A percentile compares a stretch with the other conserved stretches of the same genome.
phyloP scores from a whole-genome alignment of 148 eudicot species.

The Camellia japonica region DNA sequence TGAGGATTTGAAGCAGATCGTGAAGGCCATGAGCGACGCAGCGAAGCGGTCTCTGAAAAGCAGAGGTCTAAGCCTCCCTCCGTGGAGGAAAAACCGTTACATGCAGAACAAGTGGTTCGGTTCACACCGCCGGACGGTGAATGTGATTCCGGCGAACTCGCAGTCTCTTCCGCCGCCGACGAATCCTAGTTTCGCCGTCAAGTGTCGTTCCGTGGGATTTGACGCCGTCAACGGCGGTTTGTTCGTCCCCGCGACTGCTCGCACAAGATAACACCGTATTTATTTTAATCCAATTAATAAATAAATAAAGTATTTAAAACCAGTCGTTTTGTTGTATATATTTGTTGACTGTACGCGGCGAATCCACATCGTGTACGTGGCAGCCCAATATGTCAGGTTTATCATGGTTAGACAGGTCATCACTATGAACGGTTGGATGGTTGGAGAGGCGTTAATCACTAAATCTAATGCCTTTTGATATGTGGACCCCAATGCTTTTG shows the following conservation, averaged over 20 bases:
- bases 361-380: background rate
- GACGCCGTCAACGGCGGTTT: constrained; percentile 29
- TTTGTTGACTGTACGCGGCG: background rate
- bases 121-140: constrained; percentile 50
- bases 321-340: background rate
- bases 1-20: constrained; percentile 52
- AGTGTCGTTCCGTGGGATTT: constrained; percentile 49
- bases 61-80: constrained; percentile 59
- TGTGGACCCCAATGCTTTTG: background rate
- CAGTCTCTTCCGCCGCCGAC: background rate
- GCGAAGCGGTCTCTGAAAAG: constrained; percentile 66
- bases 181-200: constrained; percentile 12
- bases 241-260: constrained; percentile 39
- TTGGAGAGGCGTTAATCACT: background rate
- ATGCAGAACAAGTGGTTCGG: constrained; percentile 96
- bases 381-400: background rate
- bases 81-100: constrained; percentile 84
- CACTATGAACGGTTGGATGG: background rate
- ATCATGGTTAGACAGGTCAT: background rate
- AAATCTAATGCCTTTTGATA: background rate
- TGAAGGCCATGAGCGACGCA: constrained; percentile 56
- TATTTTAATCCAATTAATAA: background rate
- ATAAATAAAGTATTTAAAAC: background rate
- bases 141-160: constrained; percentile 18
- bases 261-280: constrained; percentile 36